Base-by-base conservation (phyloP, 2,329 filamentous ascomycete genomes). In the Sporothrix curviconia region DNA sequence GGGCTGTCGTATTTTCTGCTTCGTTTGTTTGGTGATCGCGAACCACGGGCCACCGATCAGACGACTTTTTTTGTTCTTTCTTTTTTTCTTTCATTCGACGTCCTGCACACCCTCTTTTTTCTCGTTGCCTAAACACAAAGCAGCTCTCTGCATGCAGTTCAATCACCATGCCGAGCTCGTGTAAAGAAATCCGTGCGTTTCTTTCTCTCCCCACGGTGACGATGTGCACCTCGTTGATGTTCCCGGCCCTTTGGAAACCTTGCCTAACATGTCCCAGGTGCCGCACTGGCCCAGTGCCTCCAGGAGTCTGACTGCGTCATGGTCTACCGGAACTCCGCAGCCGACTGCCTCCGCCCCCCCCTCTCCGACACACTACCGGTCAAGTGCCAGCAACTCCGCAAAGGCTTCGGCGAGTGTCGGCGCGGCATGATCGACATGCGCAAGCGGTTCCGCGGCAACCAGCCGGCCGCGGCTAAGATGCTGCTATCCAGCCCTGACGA, bases 381-480 rank as follows among this genome's bases (percentile, higher is more conserved):
- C 24, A 86, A 87, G 73, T 99, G 94, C 75, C 90, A 92, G 70
- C 92, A 96, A 73, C 81, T 99, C 60, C 90, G 92, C 71, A 92
- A 90, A 71, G 90, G 91, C 46, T 94, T 95, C 67, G 89, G 90
- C 70, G 90, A 96, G 70, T 99, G 94, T 81, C 95, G 95, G 69
- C 88, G 92, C 63, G 94, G 94, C 63, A 84, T 95, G 84, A 88
- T 97, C 65, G 94, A 99, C 72, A 99, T 99, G 94, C 89, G 94
- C 71, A 97, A 97, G 77, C 87, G 94, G 34, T 97, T 99, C 74
- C 84, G 94, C 57, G 94, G 94, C 59, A 97, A 97, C 76, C 84
- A 90, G 71, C 91, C 94, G 55, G 85, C 95, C 63, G 79, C 83
- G 24, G 82, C 87, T 63, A 78, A 76, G 67, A 74, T 78, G 59